Conservation (phyloP, 2,329 filamentous ascomycete genomes). For the Aureobasidium melanogenum region DNA sequence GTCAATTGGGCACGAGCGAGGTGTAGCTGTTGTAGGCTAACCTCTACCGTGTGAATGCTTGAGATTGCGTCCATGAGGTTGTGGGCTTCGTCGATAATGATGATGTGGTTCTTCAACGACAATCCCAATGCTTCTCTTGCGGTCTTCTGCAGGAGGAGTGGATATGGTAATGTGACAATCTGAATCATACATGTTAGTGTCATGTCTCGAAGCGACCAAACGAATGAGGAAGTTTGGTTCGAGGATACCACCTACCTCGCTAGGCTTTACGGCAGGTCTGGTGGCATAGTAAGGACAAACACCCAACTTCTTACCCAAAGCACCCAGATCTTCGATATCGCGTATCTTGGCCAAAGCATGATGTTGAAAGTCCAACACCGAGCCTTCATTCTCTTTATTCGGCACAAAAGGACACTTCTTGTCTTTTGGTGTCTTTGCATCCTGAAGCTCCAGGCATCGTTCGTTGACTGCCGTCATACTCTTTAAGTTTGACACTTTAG, state of each 20-base stretch:
- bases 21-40: conserved; percentile 64
- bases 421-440: conserved; percentile 52
- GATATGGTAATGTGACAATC: conserved; percentile 88
- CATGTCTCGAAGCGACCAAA: too few relatives aligned
- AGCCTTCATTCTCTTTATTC: conserved; percentile 61
- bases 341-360: conserved; percentile 73
- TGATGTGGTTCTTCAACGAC: conserved; percentile 74
- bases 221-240: neutral
- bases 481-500: conserved; percentile 62
- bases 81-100: conserved; percentile 97
- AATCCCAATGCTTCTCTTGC: conserved; percentile 82
- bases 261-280: conserved; percentile 66
- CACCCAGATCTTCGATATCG: conserved; percentile 85
- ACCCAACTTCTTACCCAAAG: conserved; percentile 65
- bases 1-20: conserved; percentile 67
- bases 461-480: conserved; percentile 81
- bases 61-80: conserved; percentile 95
- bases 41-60: conserved; percentile 71
- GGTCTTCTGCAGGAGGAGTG: conserved; percentile 74
- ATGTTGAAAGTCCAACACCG: conserved; percentile 76
- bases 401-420: conserved; percentile 71
- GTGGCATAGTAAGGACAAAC: conserved; percentile 98
- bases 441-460: conserved; percentile 80
- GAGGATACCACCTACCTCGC: conserved; percentile 46
- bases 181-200: conserved; percentile 21